A percentile compares a stretch with the other conserved stretches of the same genome.
These are phyloP conservation scores for Multifurca ochricompacta DNA, from an alignment of 768 basidiomycete species.

Conservation along the genomic window DNA sequence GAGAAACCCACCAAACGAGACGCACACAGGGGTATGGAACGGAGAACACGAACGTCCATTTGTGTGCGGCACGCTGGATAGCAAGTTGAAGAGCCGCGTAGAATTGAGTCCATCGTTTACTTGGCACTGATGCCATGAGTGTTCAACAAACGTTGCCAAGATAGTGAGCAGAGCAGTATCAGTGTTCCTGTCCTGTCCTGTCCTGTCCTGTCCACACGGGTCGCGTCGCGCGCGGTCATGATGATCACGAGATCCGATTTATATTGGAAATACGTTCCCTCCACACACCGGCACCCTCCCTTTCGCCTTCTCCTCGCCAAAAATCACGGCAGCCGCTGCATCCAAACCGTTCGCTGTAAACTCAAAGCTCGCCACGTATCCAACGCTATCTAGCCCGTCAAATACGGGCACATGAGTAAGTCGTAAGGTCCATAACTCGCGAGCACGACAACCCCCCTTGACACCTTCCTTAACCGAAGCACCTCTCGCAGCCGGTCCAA, in stretches of 20 bases:
- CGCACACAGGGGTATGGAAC: too few relatives aligned
- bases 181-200: too few relatives aligned
- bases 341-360: conserved; percentile 46
- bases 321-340: conserved; percentile 36
- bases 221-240: neutral
- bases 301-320: conserved; percentile 29
- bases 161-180: too few relatives aligned
- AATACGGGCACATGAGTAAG: conserved; percentile 28
- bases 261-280: neutral
- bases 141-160: neutral
- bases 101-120: conserved; percentile 45
- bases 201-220: too few relatives aligned
- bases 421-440: conserved; percentile 67
- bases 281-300: conserved; percentile 28
- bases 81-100: conserved; percentile 46
- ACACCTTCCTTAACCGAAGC: conserved; percentile 19
- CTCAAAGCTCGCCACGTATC: conserved; percentile 50
- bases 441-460: conserved; percentile 38
- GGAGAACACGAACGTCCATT: conserved; percentile 41
- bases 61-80: conserved; percentile 43
- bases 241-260: conserved; percentile 2
- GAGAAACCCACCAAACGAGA: too few relatives aligned
- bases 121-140: conserved; percentile 25
- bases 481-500: conserved; percentile 32
- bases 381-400: conserved; percentile 22